Evolutionary conservation across 768 basidiomycete species (phyloP).

Genomic region (Mycena polygramma): DNA sequence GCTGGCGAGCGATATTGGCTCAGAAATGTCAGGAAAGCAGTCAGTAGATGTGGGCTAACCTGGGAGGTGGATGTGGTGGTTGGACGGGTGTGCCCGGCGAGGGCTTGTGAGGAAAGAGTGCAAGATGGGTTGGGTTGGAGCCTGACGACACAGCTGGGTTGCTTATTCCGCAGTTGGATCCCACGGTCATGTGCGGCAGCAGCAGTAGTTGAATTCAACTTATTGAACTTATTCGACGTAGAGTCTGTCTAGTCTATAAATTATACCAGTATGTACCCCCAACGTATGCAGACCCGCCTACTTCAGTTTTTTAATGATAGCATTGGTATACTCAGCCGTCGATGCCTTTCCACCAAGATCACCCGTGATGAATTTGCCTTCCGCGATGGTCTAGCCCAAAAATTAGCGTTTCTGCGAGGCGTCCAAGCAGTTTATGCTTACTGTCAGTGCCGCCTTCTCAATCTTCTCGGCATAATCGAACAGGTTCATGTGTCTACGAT

Average conservation of each 20-base stretch:
- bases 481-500: constrained; percentile 90
- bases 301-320: constrained; percentile 83
- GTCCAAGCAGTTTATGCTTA: constrained; percentile 56
- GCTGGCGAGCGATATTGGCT: constrained; percentile 27
- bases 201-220: too few relatives aligned
- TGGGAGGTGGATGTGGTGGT: constrained; percentile 58
- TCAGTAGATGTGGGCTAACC: constrained; percentile 48
- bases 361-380: constrained; percentile 94
- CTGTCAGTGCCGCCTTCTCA: constrained; percentile 90
- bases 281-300: neutral
- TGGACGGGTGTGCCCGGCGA: constrained; percentile 87
- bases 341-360: constrained; percentile 95
- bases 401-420: constrained; percentile 30
- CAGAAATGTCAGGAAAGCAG: neutral
- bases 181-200: too few relatives aligned
- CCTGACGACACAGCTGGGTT: too few relatives aligned
- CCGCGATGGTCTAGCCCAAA: constrained; percentile 87
- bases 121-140: constrained; percentile 29
- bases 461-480: constrained; percentile 88
- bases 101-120: constrained; percentile 78
- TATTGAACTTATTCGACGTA: neutral
- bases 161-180: too few relatives aligned
- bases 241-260: constrained; percentile 41
- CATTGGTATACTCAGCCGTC: constrained; percentile 89
- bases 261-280: constrained; percentile 36